A percentile compares a stretch with the other conserved stretches of the same genome.
phyloP scores from a whole-genome alignment of 495 filamentous ascomycete genomes.

The Penicillium riverlandense region DNA sequence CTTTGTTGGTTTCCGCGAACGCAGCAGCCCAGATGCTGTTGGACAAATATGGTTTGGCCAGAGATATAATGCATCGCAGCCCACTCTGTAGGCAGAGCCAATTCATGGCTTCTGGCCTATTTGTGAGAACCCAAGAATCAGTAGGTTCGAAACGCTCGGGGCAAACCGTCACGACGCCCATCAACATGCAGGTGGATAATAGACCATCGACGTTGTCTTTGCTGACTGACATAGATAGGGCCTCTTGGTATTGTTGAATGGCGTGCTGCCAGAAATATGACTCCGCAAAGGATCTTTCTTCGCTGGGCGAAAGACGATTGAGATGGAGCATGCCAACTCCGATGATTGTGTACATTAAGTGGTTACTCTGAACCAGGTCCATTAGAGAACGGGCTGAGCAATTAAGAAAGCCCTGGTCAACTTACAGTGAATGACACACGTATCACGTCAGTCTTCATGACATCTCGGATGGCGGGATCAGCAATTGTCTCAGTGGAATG shows the following conservation, averaged over 20 bases:
- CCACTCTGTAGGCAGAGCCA: conserved; percentile 38
- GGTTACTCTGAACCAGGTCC: conserved; percentile 21
- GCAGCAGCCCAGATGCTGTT: conserved; percentile 28
- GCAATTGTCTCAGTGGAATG: conserved; percentile 22
- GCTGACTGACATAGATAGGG: conserved; percentile 14
- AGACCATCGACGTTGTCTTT: conserved; percentile 28
- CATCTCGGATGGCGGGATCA: conserved; percentile 17
- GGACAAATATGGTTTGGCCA: conserved; percentile 20
- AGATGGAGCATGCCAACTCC: conserved; percentile 32
- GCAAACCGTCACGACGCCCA: conserved; percentile 30
- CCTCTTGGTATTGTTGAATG: conserved; percentile 23
- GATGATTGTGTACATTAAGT: conserved; percentile 39
- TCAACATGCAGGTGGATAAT: conserved; percentile 33
- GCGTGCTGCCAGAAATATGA: conserved; percentile 34
- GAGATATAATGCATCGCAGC: conserved; percentile 22
- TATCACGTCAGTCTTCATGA: conserved; percentile 33
- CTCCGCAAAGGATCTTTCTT: conserved; percentile 25
- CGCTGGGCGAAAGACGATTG: conserved; percentile 21
- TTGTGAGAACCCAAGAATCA: conserved; percentile 37
- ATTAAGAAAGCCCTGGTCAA: not conserved
- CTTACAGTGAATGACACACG: conserved; percentile 32
- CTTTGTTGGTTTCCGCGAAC: conserved; percentile 20
- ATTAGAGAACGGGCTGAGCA: conserved; percentile 1
- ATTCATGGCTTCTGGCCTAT: conserved; percentile 25
- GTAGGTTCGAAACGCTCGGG: conserved; percentile 24